Conservation (phyloP, 768 basidiomycete genomes). For the Xerocomellus amylosporus region DNA sequence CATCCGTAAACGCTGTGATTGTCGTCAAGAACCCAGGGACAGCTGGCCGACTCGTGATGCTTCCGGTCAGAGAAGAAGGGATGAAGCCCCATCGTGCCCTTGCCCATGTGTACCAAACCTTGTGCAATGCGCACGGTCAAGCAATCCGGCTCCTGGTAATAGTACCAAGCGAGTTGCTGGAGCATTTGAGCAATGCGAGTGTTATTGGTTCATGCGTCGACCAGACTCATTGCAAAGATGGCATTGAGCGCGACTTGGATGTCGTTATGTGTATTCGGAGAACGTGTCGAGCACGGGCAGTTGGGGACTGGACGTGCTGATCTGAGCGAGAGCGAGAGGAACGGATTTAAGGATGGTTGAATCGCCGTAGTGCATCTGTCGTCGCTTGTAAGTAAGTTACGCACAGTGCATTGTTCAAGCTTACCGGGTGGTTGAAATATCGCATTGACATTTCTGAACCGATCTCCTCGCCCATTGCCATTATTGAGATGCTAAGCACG, state of each 20-base stretch:
- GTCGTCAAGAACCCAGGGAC: constrained; percentile 88
- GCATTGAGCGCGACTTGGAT: constrained; percentile 95
- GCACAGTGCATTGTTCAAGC: too few species aligned
- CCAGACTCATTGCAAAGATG: constrained; percentile 97
- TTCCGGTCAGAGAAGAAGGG: constrained; percentile 94
- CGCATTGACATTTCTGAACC: constrained; percentile 28
- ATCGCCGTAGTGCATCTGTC: constrained; percentile 98
- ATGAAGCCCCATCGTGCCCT: constrained; percentile 95
- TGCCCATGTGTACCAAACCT: constrained; percentile 99
- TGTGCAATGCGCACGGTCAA: constrained; percentile 94
- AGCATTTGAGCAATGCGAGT: constrained; percentile 97
- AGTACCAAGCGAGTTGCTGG: constrained; percentile 95
- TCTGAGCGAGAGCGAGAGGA: constrained; percentile 91
- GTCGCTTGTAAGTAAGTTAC: background rate
- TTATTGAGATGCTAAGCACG: too few species aligned
- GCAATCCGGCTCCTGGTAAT: constrained; percentile 95
- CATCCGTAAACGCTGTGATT: constrained; percentile 89
- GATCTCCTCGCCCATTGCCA: too few species aligned
- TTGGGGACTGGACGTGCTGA: constrained; percentile 95
- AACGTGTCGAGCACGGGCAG: constrained; percentile 93
- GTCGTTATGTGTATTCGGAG: constrained; percentile 98
- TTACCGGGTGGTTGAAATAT: too few species aligned
- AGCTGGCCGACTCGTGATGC: constrained; percentile 84
- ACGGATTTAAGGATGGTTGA: constrained; percentile 88
- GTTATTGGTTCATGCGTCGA: constrained; percentile 97